Conservation (phyloP, 2,329 filamentous ascomycete species). For the Aspergillus hortae region DNA sequence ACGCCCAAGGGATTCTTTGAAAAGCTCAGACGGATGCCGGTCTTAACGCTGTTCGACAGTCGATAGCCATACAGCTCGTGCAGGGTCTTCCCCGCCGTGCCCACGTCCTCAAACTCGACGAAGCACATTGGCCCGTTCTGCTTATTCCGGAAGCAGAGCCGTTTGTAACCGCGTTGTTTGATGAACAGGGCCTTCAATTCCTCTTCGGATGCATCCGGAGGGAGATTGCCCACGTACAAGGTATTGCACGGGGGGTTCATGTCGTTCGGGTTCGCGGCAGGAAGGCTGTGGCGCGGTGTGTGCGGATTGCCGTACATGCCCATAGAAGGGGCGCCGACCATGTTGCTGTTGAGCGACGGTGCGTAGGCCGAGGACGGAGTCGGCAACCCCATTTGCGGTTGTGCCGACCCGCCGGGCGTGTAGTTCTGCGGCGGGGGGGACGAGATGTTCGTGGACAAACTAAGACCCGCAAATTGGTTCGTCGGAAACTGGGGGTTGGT, state of each 20-base stretch:
- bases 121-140: conserved; percentile 98
- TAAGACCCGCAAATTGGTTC: conserved; percentile 64
- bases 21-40: conserved; percentile 91
- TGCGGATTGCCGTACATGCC: conserved; percentile 59
- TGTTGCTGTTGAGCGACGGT: conserved; percentile 53
- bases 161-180: conserved; percentile 90
- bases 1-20: conserved; percentile 97
- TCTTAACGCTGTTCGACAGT: conserved; percentile 88
- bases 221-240: conserved; percentile 94
- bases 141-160: conserved; percentile 91
- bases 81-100: conserved; percentile 85
- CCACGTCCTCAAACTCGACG: conserved; percentile 93
- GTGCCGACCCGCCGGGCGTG: conserved; percentile 45
- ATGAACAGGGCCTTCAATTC: conserved; percentile 92
- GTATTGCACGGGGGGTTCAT: conserved; percentile 98
- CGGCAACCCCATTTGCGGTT: conserved; percentile 43
- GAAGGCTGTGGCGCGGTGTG: conserved; percentile 64
- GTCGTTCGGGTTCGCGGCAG: conserved; percentile 88
- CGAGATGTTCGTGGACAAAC: conserved; percentile 64
- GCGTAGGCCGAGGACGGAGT: conserved; percentile 56
- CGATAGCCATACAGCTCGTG: conserved; percentile 83
- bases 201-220: conserved; percentile 87
- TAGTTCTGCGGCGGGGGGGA: conserved; percentile 56
- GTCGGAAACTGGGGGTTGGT: conserved; percentile 71
- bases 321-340: conserved; percentile 46